Base-by-base conservation (phyloP, 2,329 filamentous ascomycete genomes). In the Coniosporium tulheliwenetii region DNA sequence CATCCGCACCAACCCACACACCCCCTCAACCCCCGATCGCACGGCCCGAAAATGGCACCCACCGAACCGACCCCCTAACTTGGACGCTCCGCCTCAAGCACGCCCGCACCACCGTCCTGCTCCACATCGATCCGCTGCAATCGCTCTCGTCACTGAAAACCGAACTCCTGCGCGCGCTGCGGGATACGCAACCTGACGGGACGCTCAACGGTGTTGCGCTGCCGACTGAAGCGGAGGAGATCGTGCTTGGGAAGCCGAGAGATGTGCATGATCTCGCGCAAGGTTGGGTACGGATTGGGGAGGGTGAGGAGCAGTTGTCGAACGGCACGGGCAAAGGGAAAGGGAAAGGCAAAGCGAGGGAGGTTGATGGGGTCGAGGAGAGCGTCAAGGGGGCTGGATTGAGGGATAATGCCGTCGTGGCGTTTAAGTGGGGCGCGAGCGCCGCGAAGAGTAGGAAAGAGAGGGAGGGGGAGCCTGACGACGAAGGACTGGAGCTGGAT, bases 81-180 rank as follows among this genome's bases (percentile, higher is more conserved):
- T 57, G 52, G 50, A 68, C 64, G 1, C 56, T 70, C 29, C 64
- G 65, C 43, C 60, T 69, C 48, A 70, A 69, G 48, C 52, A 61
- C 40, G 52, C 59, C 50, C 62, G 59, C 38, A 64, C 59, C 30
- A 69, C 66, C 30, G 50, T 69, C 44, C 50, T 69, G 35, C 57
- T 70, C 0, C 63, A 69, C 52, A 52, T 59, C 47, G 59, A 66
- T 39, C 63, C 63, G 0, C 54, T 66, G 5, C 50, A 59, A 41
- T 55, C 57, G 38, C 58, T 69, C 41, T 36, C 47, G 10, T 50
- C 52, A 1, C 51, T 70, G 15, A 66, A 67, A 46, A 35, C 52
- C 5, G 51, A 60, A 26, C 62, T 70, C 9, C 55, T 63, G 41
- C 47, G 52, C 37, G 63, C 62, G 0, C 52, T 70, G 2, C 43